Percentiles rank a stretch among this genome's conserved stretches.
Conservation (phyloP, 2,329 filamentous ascomycete genomes). For the Neoarthrinium moseri region DNA sequence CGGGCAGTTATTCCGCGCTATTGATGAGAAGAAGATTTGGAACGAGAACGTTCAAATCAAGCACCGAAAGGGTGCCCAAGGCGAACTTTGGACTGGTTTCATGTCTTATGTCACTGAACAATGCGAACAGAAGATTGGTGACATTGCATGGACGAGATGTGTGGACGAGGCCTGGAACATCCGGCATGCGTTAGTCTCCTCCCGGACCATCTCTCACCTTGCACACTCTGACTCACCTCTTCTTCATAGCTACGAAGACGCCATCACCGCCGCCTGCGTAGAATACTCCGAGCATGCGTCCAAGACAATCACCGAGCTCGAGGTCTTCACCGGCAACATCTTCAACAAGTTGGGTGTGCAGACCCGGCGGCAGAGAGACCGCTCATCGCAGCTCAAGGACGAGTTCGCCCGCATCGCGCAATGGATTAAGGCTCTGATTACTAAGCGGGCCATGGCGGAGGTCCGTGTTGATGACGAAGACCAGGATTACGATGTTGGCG, state of each 20-base stretch:
- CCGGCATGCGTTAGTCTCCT: constrained; percentile 44
- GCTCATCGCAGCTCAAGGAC: constrained; percentile 49
- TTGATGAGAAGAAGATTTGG: constrained; percentile 72
- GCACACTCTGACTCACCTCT: constrained; percentile 2
- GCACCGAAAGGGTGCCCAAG: constrained; percentile 19
- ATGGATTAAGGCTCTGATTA: constrained; percentile 38
- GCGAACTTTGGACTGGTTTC: constrained; percentile 44
- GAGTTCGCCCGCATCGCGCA: constrained; percentile 46
- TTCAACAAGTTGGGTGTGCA: constrained; percentile 49
- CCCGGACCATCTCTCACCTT: not conserved
- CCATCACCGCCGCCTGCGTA: constrained; percentile 38
- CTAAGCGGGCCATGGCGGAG: constrained; percentile 18
- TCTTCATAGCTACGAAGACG: constrained; percentile 45
- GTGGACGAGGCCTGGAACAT: constrained; percentile 40
- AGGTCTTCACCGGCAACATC: constrained; percentile 57
- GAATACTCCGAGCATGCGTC: constrained; percentile 45
- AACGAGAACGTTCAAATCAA: constrained; percentile 40
- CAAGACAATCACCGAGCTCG: constrained; percentile 44
- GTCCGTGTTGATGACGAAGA: constrained; percentile 11
- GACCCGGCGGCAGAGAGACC: constrained; percentile 49
- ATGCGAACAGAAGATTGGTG: constrained; percentile 24
- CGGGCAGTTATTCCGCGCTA: constrained; percentile 67
- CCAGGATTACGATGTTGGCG: constrained; percentile 8
- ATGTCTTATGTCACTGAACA: constrained; percentile 25
- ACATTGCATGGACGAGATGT: constrained; percentile 32